Evolutionary conservation across 495 filamentous ascomycete genomes (phyloP), one percentile per base, ranked within the genome.

Genomic region (Diplogelasinospora grovesii): DNA sequence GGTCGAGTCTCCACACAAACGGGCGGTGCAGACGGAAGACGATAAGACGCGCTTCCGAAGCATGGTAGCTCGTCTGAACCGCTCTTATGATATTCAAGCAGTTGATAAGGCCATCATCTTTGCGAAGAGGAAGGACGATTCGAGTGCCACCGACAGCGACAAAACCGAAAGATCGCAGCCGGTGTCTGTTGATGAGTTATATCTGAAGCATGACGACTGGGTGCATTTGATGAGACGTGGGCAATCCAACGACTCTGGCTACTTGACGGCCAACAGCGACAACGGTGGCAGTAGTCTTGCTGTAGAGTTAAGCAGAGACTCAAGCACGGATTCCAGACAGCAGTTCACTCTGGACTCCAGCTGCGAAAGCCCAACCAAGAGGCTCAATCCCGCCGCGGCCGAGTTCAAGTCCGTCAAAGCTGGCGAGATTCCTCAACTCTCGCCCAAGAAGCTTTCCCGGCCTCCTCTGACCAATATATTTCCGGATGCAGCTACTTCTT

Each of bases 301-400:
- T n/a, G n/a, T n/a, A n/a, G n/a, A n/a, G n/a, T n/a, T n/a, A n/a
- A n/a, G n/a, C n/a, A n/a, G n/a, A n/a, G n/a, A n/a, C n/a, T n/a
- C n/a, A n/a, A n/a, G n/a, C n/a, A n/a, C n/a, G n/a, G n/a, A n/a
- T n/a, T n/a, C n/a, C n/a, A n/a, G n/a, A n/a, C n/a, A n/a, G n/a
- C n/a, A n/a, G n/a, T n/a, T n/a, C n/a, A n/a, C n/a, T n/a, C n/a
- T n/a, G n/a, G n/a, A n/a, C n/a, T n/a, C n/a, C n/a, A n/a, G n/a
- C n/a, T n/a, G n/a, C 11, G 30, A 33, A 18, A 33, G 30, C 30
- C 23, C 23, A 27, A 37, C 36, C 9, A 54, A 53, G 31, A 47
- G 31, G 23, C 33, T 61, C 25, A 59, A 61, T 23, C 58, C 58
- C 23, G 39, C 53, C 9, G 53, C 58, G 2, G 48, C 48, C n/a